Evolutionary conservation across 2,329 filamentous ascomycete species (phyloP).

Genomic region (Coniella vitis): DNA sequence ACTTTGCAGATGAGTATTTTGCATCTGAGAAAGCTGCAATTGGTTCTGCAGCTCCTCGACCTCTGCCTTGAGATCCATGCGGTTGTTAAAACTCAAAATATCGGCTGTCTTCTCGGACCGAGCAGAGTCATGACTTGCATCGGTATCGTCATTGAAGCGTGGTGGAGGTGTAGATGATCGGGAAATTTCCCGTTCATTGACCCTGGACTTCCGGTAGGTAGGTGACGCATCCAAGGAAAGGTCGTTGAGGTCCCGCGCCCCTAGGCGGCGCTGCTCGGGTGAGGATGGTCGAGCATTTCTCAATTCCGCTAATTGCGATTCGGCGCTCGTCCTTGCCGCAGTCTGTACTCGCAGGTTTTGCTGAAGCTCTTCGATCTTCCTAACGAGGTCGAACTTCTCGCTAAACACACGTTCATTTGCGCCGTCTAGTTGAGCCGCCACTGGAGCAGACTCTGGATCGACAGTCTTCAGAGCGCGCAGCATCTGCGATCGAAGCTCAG

Average conservation of each 20-base stretch:
- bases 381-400: slow-evolving; percentile 75
- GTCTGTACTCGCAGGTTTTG: slow-evolving; percentile 79
- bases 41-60: slow-evolving; percentile 91
- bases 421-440: slow-evolving; percentile 52
- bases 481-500: slow-evolving; percentile 72
- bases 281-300: slow-evolving; percentile 64
- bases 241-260: slow-evolving; percentile 84
- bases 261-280: slow-evolving; percentile 66
- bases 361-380: slow-evolving; percentile 82
- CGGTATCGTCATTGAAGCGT: slow-evolving; percentile 51
- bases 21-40: slow-evolving; percentile 89
- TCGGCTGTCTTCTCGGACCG: slow-evolving; percentile 82
- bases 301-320: slow-evolving; percentile 73
- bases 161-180: slow-evolving; percentile 73
- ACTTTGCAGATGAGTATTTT: slow-evolving; percentile 84
- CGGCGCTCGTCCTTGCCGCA: slow-evolving; percentile 73
- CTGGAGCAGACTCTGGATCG: slow-evolving; percentile 64
- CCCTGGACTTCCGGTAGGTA: slow-evolving; percentile 53
- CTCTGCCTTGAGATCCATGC: slow-evolving; percentile 85
- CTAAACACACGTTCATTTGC: slow-evolving; percentile 59
- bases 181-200: slow-evolving; percentile 55
- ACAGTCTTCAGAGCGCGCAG: slow-evolving; percentile 80
- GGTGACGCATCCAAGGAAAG: slow-evolving; percentile 68
- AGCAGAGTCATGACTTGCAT: slow-evolving; percentile 59
- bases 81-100: slow-evolving; percentile 74